These are phyloP conservation scores for Benincasa hispida DNA, from an alignment of 306 rosid genomes.

Conservation along the genomic window DNA sequence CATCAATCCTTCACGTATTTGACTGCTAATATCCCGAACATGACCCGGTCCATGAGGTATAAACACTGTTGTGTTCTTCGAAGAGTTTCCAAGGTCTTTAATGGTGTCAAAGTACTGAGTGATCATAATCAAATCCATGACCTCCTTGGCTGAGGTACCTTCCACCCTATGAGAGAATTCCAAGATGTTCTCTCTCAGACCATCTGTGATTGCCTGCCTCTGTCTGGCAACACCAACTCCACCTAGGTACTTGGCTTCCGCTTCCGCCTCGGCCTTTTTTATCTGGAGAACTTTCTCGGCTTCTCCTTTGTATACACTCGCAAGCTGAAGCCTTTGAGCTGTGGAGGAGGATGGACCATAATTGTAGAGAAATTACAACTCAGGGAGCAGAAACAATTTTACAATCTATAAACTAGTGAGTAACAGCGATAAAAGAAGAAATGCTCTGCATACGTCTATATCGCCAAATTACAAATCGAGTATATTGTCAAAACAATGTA, in stretches of 20 bases:
- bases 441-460: background rate
- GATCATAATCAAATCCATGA: constrained; percentile 90
- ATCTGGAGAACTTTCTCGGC: constrained; percentile 73
- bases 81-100: constrained; percentile 81
- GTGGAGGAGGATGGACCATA: constrained; percentile 3
- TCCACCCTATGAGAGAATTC: constrained; percentile 83
- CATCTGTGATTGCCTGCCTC: constrained; percentile 92
- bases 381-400: background rate
- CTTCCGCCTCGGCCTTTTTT: constrained; percentile 89
- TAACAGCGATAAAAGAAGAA: background rate
- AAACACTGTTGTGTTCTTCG: constrained; percentile 77
- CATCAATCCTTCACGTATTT: constrained; percentile 80
- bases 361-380: background rate
- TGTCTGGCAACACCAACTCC: constrained; percentile 96
- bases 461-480: background rate
- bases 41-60: constrained; percentile 97
- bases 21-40: constrained; percentile 57
- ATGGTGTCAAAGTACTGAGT: constrained; percentile 95
- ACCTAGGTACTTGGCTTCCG: constrained; percentile 78
- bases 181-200: constrained; percentile 81
- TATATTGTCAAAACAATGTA: background rate
- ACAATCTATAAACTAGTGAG: background rate
- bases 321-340: constrained; percentile 97
- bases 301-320: constrained; percentile 90
- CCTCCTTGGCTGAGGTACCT: constrained; percentile 79